These are phyloP conservation scores for Apocynum venetum DNA, from an alignment of 257 asterid species.

Conservation along the genomic window DNA sequence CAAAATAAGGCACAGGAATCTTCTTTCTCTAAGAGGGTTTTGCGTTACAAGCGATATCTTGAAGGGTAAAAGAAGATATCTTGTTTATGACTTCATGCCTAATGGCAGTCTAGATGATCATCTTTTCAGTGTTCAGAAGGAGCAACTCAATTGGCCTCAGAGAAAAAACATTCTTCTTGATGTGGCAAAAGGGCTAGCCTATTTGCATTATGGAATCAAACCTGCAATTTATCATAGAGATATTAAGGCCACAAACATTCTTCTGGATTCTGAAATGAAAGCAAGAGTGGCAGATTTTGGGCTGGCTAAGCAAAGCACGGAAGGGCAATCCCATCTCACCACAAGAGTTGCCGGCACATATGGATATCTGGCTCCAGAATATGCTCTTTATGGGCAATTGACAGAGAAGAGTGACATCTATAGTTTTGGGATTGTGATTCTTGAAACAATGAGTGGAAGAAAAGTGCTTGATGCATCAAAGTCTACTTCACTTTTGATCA, in stretches of 20 bases:
- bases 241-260: conserved; percentile 17
- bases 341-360: conserved; percentile 17
- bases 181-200: conserved; percentile 16
- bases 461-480: conserved; percentile 14
- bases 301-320: conserved; percentile 15
- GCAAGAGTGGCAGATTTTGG: conserved; percentile 19
- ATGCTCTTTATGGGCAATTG: conserved; percentile 18
- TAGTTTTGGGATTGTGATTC: conserved; percentile 15
- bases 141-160: conserved; percentile 13
- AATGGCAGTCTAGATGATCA: conserved; percentile 19
- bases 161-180: conserved; percentile 15
- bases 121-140: conserved; percentile 2
- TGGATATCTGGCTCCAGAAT: conserved; percentile 17
- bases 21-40: conserved; percentile 12
- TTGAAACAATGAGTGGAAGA: conserved; percentile 15
- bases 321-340: conserved; percentile 20
- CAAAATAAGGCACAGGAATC: conserved; percentile 18
- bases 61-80: conserved; percentile 5
- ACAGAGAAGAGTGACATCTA: conserved; percentile 19
- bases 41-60: conserved; percentile 8
- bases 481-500: conserved; percentile 5
- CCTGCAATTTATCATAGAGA: conserved; percentile 20
- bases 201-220: conserved; percentile 15
- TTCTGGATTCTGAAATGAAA: conserved; percentile 17
- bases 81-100: conserved; percentile 17